Base-by-base conservation (phyloP, 1,284 basidiomycete genomes). In the Moesziomyces antarcticus region DNA sequence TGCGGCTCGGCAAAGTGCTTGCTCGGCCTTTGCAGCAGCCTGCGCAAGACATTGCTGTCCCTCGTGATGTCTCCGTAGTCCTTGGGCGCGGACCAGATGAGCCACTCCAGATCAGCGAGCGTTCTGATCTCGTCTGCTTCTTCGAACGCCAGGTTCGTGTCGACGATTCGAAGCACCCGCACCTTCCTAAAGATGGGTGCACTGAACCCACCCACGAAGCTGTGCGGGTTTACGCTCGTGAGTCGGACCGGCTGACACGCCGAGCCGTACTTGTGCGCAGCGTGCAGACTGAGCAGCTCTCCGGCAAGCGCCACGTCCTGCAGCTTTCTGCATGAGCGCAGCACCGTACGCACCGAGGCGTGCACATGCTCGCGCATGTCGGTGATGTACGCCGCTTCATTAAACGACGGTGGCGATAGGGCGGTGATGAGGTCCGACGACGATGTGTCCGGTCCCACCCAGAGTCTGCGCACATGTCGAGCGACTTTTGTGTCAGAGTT, bases 191-290 rank as follows among this genome's bases (percentile, higher is more conserved):
- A 82, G 24, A 83, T 81, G 35, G 79, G 78, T 33, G 80, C 82
- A 10, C 69, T 69, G 49, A 83, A 83, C 22, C 68, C 77, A 8
- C 76, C 74, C 0, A 83, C 67, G 45, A 80, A 83, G 42, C 74
- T 77, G 59, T 82, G 77, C 10, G 82, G 81, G 37, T 83, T 83
- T 60, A 83, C 62, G 62, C 76, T 77, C 16, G 77, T 75, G 30
- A 83, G 42, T 14, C 65, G 48, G 8, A 71, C 45, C 9, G 82
- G 82, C 61, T 82, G 79, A 53, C 80, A 83, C 4, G 78, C 77
- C 11, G 80, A 78, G 18, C 82, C 82, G 55, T 82, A 83, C 14
- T 68, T 72, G 21, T 64, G 54, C 1, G 81, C 80, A 3, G 75
- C 63, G 14, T 79, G 69, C n/a, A 65, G 30, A 7, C 73, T 72